Base-by-base conservation (phyloP, 148 eudicot species). In the Chenopodium berlandieri region DNA sequence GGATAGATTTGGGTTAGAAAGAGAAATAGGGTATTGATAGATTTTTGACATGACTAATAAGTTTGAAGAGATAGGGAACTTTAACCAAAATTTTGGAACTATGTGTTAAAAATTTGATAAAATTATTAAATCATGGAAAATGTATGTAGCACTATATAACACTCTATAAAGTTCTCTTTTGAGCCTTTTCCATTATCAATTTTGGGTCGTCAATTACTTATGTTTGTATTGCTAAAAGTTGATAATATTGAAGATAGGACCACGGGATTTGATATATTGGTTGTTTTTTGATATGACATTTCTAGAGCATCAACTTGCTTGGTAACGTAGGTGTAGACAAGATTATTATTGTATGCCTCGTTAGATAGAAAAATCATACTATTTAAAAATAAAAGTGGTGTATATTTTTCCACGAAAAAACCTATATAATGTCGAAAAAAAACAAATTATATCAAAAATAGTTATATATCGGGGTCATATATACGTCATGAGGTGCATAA, bases 141-240 rank as follows among this genome's bases (percentile, higher is more conserved):
- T 9, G 75, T 37, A 34, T 34, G 52, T 0, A 67, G 40, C 71
- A 25, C 4, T 30, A 3, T 22, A 30, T 2, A 31, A 31, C 46
- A 30, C 10, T 22, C 71, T 27, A 75, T 52, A 82, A 76, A 76
- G 80, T 70, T 63, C 31, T 71, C 12, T 69, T 67, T 76, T 58
- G 79, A 76, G 67, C 13, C 56, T 66, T 68, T 48, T 9, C 68
- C 69, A 76, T 56, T 23, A 54, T 56, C 31, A 10, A 17, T 71
- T 47, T 1, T 71, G 76, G 75, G 7, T 78, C 56, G 65, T 78
- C 75, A 65, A 62, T 62, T 62, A 67, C 1, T 78, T 46, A 67
- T n/a, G 73, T 56, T 17, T 78, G 23, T 47, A 68, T 69, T 4
- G 63, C 1, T 62, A 79, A 68, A 79, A 79, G 78, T 63, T 64